These are phyloP conservation scores for Westerdykella aurantiaca DNA, from an alignment of 2,329 filamentous ascomycete species.

Conservation along the genomic window DNA sequence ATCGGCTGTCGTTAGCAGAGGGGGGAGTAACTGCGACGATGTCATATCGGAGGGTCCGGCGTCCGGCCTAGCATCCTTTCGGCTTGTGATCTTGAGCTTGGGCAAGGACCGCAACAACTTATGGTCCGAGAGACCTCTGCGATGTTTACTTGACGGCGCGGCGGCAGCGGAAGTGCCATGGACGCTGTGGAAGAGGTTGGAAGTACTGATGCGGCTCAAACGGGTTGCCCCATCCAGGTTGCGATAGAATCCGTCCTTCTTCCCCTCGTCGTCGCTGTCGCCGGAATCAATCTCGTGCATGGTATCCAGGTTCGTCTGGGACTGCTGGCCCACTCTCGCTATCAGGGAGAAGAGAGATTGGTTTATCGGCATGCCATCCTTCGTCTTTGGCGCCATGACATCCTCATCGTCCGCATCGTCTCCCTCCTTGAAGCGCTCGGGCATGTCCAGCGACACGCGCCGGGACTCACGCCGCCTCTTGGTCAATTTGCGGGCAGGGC, in stretches of 20 bases:
- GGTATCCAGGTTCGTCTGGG: slow-evolving; percentile 72
- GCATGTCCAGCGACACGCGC: slow-evolving; percentile 47
- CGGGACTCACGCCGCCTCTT: slow-evolving; percentile 30
- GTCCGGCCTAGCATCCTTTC: slow-evolving; percentile 25
- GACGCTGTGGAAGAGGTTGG: slow-evolving; percentile 24
- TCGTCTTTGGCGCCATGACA: slow-evolving; percentile 50
- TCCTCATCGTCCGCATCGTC: slow-evolving; percentile 55
- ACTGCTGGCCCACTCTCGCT: slow-evolving; percentile 76
- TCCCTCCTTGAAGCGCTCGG: slow-evolving; percentile 53
- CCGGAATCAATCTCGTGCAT: slow-evolving; percentile 69
- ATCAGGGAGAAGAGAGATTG: slow-evolving; percentile 93
- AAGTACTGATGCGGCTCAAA: slow-evolving; percentile 31
- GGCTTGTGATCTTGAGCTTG: slow-evolving; percentile 43
- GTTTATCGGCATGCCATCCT: slow-evolving; percentile 65
- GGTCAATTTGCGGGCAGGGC: slow-evolving; percentile 26
- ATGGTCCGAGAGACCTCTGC: slow-evolving; percentile 58
- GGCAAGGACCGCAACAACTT: slow-evolving; percentile 62
- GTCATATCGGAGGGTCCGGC: slow-evolving; percentile 35
- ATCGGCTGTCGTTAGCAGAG: slow-evolving; percentile 19
- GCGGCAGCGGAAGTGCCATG: slow-evolving; percentile 11
- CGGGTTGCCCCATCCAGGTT: slow-evolving; percentile 32
- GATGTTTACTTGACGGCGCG: slow-evolving; percentile 40
- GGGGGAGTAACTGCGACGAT: slow-evolving; percentile 37
- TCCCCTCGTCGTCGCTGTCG: slow-evolving; percentile 59
- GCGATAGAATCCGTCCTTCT: slow-evolving; percentile 18